These are phyloP conservation scores for Vigna reflexopilosa DNA, from an alignment of 306 rosid species.

Conservation along the genomic window DNA sequence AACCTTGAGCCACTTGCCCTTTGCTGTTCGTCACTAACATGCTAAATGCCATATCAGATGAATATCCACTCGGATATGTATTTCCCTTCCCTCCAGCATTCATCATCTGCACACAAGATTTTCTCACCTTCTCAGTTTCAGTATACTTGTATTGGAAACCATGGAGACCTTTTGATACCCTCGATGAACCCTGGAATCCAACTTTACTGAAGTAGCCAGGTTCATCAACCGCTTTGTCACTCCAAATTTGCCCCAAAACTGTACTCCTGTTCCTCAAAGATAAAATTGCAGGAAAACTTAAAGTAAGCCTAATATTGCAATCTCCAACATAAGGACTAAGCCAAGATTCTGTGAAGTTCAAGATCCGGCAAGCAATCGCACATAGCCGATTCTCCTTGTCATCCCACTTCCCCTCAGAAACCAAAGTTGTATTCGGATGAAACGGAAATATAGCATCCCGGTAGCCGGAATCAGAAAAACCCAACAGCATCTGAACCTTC, in stretches of 20 bases:
- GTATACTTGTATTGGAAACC: conserved; percentile 65
- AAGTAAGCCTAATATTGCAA: conserved; percentile 61
- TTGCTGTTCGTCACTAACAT: conserved; percentile 60
- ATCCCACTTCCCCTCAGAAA: conserved; percentile 88
- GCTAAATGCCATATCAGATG: conserved; percentile 73
- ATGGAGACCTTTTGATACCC: conserved; percentile 41
- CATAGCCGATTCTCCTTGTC: conserved; percentile 66
- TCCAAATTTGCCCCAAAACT: conserved; percentile 71
- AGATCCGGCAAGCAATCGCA: conserved; percentile 68
- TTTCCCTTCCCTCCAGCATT: conserved; percentile 53
- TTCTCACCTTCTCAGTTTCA: conserved; percentile 51
- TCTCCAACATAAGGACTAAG: conserved; percentile 68
- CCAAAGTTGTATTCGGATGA: conserved; percentile 56
- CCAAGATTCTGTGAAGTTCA: conserved; percentile 57
- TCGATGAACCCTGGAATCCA: conserved; percentile 54
- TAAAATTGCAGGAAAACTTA: conserved; percentile 62
- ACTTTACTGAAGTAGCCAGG: conserved; percentile 63
- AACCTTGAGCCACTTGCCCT: conserved; percentile 73
- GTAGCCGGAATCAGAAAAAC: conserved; percentile 54
- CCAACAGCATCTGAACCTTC: conserved; percentile 70
- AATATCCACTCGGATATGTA: conserved; percentile 66
- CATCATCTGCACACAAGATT: conserved; percentile 58
- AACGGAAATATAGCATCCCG: conserved; percentile 51
- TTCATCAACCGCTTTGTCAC: conserved; percentile 57
- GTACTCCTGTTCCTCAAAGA: conserved; percentile 70